Conservation (phyloP, 116 monocot genomes). For the Dioscorea cayenensis region DNA sequence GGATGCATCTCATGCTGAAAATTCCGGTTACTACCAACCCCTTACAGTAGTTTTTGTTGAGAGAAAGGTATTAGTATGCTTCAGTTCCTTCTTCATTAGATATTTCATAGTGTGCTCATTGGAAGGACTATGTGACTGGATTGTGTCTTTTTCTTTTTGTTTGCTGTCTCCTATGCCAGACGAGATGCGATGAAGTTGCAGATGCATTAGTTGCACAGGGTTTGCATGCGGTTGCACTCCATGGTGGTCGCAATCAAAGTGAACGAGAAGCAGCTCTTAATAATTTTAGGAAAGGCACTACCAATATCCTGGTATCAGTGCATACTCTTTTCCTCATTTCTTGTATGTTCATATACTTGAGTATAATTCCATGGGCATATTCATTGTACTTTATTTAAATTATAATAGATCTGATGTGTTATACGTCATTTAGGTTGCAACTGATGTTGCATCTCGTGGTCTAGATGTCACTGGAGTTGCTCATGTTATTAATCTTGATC, state of each 20-base stretch:
- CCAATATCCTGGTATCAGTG: slow-evolving; percentile 44
- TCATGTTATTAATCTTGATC: slow-evolving; percentile 64
- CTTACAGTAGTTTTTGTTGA: slow-evolving; percentile 61
- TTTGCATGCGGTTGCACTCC: slow-evolving; percentile 50
- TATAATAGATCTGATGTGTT: not conserved
- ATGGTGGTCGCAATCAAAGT: slow-evolving; percentile 56
- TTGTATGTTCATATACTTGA: not conserved
- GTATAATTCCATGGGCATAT: not conserved
- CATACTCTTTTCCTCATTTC: not conserved
- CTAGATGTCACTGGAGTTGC: slow-evolving; percentile 62
- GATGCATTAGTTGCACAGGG: slow-evolving; percentile 56
- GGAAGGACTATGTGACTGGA: not conserved
- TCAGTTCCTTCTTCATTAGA: not conserved
- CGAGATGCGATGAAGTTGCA: slow-evolving; percentile 57
- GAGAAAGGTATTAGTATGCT: slow-evolving; percentile 37
- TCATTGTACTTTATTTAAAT: not conserved
- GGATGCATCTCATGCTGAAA: slow-evolving; percentile 49
- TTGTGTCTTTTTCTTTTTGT: not conserved
- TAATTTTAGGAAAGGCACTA: slow-evolving; percentile 44
- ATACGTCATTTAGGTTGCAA: slow-evolving; percentile 41
- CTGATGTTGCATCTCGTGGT: slow-evolving; percentile 69
- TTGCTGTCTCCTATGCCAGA: slow-evolving; percentile 17
- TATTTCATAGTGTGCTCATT: not conserved
- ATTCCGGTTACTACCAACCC: slow-evolving; percentile 18
- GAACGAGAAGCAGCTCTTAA: slow-evolving; percentile 56